Percentiles rank a stretch among this genome's conserved stretches.
Conservation (phyloP, 768 basidiomycete genomes). For the Cubamyces lactineus region DNA sequence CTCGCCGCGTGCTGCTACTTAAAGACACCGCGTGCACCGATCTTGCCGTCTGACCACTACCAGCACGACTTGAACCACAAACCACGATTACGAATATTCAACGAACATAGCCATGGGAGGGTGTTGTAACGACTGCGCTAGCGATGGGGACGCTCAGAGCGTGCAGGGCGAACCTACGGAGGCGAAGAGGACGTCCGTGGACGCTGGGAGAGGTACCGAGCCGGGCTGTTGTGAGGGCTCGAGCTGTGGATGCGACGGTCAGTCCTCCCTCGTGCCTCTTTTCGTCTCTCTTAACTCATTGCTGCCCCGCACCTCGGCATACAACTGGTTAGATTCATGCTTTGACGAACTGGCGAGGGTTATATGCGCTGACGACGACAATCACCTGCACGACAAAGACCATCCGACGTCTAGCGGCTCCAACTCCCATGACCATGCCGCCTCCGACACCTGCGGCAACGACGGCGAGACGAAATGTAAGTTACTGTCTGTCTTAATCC, state of each 20-base stretch:
- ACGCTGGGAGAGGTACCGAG: background rate
- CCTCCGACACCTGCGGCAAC: background rate
- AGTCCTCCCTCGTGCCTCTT: slow-evolving; percentile 5
- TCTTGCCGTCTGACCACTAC: background rate
- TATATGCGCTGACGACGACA: slow-evolving; percentile 34
- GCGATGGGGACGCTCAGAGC: slow-evolving; percentile 14
- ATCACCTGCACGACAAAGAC: slow-evolving; percentile 25
- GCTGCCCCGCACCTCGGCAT: too few relatives aligned
- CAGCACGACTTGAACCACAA: background rate
- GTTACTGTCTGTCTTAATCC: background rate
- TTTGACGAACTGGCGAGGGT: slow-evolving; percentile 32
- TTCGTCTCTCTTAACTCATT: background rate
- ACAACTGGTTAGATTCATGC: slow-evolving; percentile 29
- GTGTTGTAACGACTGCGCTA: slow-evolving; percentile 12
- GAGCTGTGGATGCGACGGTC: slow-evolving; percentile 33
- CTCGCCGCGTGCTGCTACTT: background rate
- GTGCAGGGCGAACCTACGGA: slow-evolving; percentile 1
- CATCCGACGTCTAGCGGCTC: background rate
- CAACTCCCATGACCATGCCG: background rate
- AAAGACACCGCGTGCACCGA: background rate
- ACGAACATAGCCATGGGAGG: slow-evolving; percentile 3
- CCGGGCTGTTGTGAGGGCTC: slow-evolving; percentile 29
- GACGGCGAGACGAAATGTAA: slow-evolving; percentile 3
- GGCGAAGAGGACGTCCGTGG: background rate
- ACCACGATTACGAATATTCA: background rate